Percentiles rank a stretch among this genome's conserved stretches.
Conservation (phyloP, 2,329 filamentous ascomycete species). For the Cladosporium sp. region DNA sequence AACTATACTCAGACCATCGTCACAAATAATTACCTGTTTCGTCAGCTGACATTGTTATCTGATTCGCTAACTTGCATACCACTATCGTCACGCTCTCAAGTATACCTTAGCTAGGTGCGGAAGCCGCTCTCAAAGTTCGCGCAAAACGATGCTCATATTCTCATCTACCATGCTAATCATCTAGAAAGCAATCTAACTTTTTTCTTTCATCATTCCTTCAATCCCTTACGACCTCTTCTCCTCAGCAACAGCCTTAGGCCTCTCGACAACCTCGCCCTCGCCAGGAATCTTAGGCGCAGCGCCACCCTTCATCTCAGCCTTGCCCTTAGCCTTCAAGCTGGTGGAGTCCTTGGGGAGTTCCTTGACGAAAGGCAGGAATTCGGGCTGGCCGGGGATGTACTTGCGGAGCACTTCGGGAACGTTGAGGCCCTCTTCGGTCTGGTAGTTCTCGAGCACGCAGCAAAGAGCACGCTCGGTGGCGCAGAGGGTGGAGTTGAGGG, state of each 20-base stretch:
- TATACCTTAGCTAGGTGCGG: too few species aligned
- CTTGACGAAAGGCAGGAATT: conserved; percentile 86
- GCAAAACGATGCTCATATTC: conserved; percentile 15
- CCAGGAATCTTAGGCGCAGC: conserved; percentile 31
- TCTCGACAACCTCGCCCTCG: conserved; percentile 37
- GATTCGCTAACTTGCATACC: background rate
- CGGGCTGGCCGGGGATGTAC: conserved; percentile 85
- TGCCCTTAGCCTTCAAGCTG: conserved; percentile 56
- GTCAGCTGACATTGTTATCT: background rate
- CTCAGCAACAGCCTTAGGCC: conserved; percentile 37
- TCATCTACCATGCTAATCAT: conserved; percentile 19
- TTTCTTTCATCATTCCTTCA: background rate
- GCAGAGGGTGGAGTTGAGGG: conserved; percentile 84
- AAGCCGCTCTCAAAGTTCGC: background rate
- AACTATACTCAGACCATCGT: background rate
- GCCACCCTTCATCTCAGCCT: conserved; percentile 33
- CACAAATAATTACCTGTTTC: background rate
- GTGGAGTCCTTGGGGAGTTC: conserved; percentile 78
- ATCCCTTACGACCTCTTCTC: conserved; percentile 27
- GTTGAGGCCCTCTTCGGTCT: conserved; percentile 79
- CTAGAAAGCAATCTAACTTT: background rate
- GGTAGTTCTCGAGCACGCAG: conserved; percentile 95
- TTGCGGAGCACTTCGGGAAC: conserved; percentile 83
- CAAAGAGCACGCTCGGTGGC: conserved; percentile 91
- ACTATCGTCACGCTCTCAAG: background rate